Base-by-base conservation (phyloP, 108 stramenopile species). In the Skeletonema grethae region DNA sequence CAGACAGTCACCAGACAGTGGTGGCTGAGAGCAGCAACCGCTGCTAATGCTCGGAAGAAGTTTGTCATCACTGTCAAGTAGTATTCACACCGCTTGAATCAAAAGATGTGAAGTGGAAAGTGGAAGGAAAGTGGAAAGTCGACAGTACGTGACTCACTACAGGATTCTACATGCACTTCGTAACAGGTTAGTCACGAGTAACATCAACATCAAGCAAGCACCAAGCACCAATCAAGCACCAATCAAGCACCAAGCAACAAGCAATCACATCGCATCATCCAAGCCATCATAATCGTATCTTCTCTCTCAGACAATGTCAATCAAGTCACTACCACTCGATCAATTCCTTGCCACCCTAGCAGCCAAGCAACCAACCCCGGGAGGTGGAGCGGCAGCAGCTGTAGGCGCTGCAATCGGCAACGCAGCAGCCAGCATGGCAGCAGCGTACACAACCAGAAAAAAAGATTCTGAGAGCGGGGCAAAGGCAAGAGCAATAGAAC, bases 351-450 rank as follows among this genome's bases (percentile, higher is more conserved):
- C 67, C 28, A 32, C 67, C 12, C 75, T 92, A 16, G 72, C 89
- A 7, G 76, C 88, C 18, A 92, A 92, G 61, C 87, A 88, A 73
- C 87, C 91, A 9, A 90, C 89, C 8, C 91, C 91, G 0, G 91
- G 91, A 13, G 91, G 91, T 64, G 91, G 91, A 36, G 88, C 91
- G 4, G 87, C 91, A 4, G 91, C 91, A 20, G 91, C 91, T 0
- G 76, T 92, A 2, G 76, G 82, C 4, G 91, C 91, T n/a, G 84
- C 89, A 12, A 76, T 92, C 25, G 91, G 91, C 15, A 81, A 86
- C 4, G 86, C 87, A 10, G 83, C 91, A 9, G 88, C 91, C 1
- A 35, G 62, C n/a, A 92, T 92, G 91, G 69, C 88, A 12, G 91
- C 87, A 4, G 74, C 86, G 24, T 92, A 92, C 83, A 92, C 91